Evolutionary conservation across 1,139 yeast species (phyloP).

Genomic region (Blastobotrys petasosporus): DNA sequence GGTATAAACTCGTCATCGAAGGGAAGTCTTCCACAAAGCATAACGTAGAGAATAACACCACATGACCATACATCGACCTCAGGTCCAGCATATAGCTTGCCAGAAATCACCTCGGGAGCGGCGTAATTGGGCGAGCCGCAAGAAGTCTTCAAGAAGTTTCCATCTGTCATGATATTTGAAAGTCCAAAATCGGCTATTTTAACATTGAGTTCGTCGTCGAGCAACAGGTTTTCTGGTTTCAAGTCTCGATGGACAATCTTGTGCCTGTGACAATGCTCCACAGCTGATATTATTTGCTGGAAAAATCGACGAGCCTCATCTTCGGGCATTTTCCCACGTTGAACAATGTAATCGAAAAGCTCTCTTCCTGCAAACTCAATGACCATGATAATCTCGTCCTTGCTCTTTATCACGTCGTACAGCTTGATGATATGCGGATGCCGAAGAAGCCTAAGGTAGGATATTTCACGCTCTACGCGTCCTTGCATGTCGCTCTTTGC

Average conservation of each 20-base stretch:
- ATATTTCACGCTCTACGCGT: conserved; percentile 88
- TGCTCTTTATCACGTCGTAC: conserved; percentile 92
- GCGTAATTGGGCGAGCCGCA: conserved; percentile 99
- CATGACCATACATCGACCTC: conserved; percentile 99
- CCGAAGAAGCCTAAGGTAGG: conserved; percentile 78
- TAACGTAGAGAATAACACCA: conserved; percentile 92
- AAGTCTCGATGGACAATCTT: conserved; percentile 95
- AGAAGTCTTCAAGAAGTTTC: conserved; percentile 88
- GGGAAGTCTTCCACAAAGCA: conserved; percentile 95
- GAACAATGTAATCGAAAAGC: conserved; percentile 92
- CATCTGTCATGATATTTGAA: conserved; percentile 96
- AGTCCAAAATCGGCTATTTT: conserved; percentile 97
- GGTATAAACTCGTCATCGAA: conserved; percentile 98
- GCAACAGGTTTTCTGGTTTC: conserved; percentile 86
- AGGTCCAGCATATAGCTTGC: conserved; percentile 95
- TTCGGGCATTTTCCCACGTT: conserved; percentile 91
- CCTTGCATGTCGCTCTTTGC: conserved; percentile 99
- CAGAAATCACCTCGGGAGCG: conserved; percentile 96
- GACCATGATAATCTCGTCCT: conserved; percentile 96
- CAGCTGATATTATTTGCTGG: conserved; percentile 97
- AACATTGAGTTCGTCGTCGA: conserved; percentile 87
- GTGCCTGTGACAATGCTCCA: conserved; percentile 95
- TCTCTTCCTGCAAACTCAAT: conserved; percentile 97
- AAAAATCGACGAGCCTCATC: conserved; percentile 91
- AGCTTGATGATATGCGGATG: conserved; percentile 96